Base-by-base conservation (phyloP, 768 basidiomycete genomes). In the Tricholoma terreum region DNA sequence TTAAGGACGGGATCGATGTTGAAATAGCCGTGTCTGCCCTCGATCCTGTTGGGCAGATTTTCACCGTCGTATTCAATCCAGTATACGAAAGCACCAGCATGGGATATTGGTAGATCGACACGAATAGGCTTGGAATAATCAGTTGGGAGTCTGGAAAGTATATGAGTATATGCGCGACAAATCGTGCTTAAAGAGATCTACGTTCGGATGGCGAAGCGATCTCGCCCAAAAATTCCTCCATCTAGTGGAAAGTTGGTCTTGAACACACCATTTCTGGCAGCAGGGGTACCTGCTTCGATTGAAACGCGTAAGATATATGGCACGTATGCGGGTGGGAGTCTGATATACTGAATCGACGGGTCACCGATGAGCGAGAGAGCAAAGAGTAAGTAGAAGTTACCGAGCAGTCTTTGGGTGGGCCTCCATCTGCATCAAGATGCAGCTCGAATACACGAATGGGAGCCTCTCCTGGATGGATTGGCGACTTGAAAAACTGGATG, bases 191-290 rank as follows among this genome's bases (percentile, higher is more conserved):
- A 57, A 52, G 50, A 54, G 14, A 42, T 36, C 67, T 71, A 94
- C 96, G 74, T 86, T 67, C 91, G 80, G 70, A 93, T 80, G 2
- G 84, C 77, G 68, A 89, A 92, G 50, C 73, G 80, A 59, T 87
- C 84, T 27, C 97, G 82, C 42, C 83, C 82, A 69, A 98, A 98
- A 17, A 70, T 73, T 33, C 94, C 93, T 4, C 95, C 96, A 63
- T 98, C 91, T 6, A 99, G 80, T 1, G 97, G 97, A 66, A 98
- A 98, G 70, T 98, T 98, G 57, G 94, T 96, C 76, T 89, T 93
- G 72, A 99, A 90, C 1, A 94, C 82, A 52, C 94, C 97, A 65
- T 95, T 92, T 65, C 85, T 87, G 7, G 92, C 84, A 9, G 93
- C 92, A 2, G 92, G 87, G 2, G 94, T 94, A 6, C 97, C 97